Conservation (phyloP, 148 eudicot species). For the Vaccinium darrowii region DNA sequence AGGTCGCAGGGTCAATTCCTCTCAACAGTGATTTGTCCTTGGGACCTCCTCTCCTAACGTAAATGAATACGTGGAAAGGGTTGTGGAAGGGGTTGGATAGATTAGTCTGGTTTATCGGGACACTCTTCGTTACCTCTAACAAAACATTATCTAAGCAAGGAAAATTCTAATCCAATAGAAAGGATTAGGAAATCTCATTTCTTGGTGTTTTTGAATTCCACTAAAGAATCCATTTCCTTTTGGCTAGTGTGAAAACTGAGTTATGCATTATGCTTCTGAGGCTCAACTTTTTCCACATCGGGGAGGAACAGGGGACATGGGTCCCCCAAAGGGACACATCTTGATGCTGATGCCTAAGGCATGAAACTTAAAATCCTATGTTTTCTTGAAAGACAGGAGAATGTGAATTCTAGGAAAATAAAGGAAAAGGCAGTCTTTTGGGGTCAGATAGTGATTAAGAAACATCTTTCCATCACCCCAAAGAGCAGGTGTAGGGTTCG, state of each 20-base stretch:
- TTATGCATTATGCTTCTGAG: neutral
- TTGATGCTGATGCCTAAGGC: conserved; percentile 18
- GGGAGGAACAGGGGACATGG: conserved; percentile 19
- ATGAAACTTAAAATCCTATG: neutral
- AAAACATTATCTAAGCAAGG: conserved; percentile 2
- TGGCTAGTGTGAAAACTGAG: neutral
- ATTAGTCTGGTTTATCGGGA: no score
- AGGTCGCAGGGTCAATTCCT: no score
- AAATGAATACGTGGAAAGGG: no score
- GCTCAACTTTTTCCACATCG: conserved; percentile 20
- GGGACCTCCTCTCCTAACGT: no score
- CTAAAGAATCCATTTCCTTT: neutral
- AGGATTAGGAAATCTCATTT: neutral
- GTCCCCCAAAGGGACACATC: conserved; percentile 12
- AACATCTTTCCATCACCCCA: neutral
- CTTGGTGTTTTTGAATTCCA: neutral
- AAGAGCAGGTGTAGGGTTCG: neutral
- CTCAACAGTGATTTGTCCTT: no score
- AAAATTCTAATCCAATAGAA: neutral
- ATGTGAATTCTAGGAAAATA: no score
- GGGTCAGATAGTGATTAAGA: neutral
- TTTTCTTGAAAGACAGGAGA: neutral
- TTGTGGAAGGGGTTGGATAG: no score
- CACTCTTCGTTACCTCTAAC: no score
- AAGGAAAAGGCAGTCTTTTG: neutral